phyloP scores from a whole-genome alignment of 1,139 yeast species.

The Pichia sp. region DNA sequence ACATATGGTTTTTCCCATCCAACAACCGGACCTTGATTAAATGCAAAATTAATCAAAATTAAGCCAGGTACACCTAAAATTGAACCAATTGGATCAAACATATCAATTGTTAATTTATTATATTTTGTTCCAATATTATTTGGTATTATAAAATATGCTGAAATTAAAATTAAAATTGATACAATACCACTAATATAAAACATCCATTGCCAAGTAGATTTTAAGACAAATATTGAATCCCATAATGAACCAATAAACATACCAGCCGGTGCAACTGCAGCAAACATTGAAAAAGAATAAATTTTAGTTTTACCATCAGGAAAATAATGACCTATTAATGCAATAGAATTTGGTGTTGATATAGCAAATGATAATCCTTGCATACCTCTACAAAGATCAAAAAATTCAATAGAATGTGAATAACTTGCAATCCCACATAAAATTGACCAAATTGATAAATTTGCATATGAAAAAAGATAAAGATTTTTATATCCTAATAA shows the following conservation, averaged over 20 bases:
- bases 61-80: constrained; percentile 43
- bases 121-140: constrained; percentile 22
- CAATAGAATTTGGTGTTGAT: constrained; percentile 51
- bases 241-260: constrained; percentile 46
- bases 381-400: constrained; percentile 46
- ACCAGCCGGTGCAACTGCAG: constrained; percentile 57
- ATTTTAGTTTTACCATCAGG: constrained; percentile 39
- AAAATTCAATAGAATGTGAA: constrained; percentile 37
- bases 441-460: constrained; percentile 46
- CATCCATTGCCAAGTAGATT: constrained; percentile 53
- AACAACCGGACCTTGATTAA: constrained; percentile 57
- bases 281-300: constrained; percentile 43
- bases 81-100: constrained; percentile 44
- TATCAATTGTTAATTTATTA: constrained; percentile 9
- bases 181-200: constrained; percentile 44
- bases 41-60: constrained; percentile 46
- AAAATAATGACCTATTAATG: constrained; percentile 47
- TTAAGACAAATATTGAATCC: constrained; percentile 37
- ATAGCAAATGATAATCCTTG: constrained; percentile 60
- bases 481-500: constrained; percentile 49
- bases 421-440: constrained; percentile 46
- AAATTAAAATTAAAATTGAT: constrained; percentile 28
- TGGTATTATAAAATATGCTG: constrained; percentile 41
- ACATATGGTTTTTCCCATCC: constrained; percentile 51
- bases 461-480: constrained; percentile 41